A percentile compares a stretch with the other conserved stretches of the same genome.
phyloP scores from a whole-genome alignment of 2,329 filamentous ascomycete genomes.

The Calonectria honghensis region DNA sequence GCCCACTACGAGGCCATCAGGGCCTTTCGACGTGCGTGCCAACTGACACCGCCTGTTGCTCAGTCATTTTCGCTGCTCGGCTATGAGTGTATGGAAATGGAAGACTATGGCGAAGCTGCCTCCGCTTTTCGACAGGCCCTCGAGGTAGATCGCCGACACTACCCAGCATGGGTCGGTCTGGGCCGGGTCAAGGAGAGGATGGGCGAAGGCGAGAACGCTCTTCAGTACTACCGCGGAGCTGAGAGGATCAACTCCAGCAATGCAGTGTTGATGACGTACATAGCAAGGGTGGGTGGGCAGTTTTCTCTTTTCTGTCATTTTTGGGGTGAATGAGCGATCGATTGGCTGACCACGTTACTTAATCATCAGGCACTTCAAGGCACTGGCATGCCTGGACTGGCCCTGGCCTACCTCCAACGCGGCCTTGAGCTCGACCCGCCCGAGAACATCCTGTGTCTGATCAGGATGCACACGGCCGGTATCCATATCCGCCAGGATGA shows the following conservation, averaged over 20 bases:
- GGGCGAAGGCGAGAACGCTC: conserved; percentile 42
- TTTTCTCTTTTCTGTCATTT: background rate
- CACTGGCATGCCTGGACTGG: conserved; percentile 37
- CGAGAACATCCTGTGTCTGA: conserved; percentile 26
- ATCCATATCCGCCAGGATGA: conserved; percentile 28
- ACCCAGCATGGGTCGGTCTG: conserved; percentile 48
- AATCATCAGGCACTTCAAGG: conserved; percentile 37
- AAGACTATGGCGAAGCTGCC: conserved; percentile 43
- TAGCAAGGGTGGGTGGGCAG: conserved; percentile 43
- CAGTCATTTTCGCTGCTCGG: conserved; percentile 48
- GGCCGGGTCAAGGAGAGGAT: conserved; percentile 46
- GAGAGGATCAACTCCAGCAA: conserved; percentile 48
- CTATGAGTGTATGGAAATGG: conserved; percentile 47
- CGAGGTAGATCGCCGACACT: conserved; percentile 48
- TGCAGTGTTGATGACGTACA: conserved; percentile 47
- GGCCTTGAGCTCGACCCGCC: conserved; percentile 29
- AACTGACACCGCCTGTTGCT: conserved; percentile 43
- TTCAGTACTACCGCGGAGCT: conserved; percentile 45
- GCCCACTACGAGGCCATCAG: conserved; percentile 44
- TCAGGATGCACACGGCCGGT: conserved; percentile 36
- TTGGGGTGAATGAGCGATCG: conserved; percentile 4
- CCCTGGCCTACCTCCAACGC: conserved; percentile 32
- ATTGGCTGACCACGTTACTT: conserved; percentile 2
- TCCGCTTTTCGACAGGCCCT: conserved; percentile 44
- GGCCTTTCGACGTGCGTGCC: conserved; percentile 46